Evolutionary conservation across 768 basidiomycete species (phyloP), one percentile per base, ranked within the genome.

Genomic region (Suillus fuscotomentosus): DNA sequence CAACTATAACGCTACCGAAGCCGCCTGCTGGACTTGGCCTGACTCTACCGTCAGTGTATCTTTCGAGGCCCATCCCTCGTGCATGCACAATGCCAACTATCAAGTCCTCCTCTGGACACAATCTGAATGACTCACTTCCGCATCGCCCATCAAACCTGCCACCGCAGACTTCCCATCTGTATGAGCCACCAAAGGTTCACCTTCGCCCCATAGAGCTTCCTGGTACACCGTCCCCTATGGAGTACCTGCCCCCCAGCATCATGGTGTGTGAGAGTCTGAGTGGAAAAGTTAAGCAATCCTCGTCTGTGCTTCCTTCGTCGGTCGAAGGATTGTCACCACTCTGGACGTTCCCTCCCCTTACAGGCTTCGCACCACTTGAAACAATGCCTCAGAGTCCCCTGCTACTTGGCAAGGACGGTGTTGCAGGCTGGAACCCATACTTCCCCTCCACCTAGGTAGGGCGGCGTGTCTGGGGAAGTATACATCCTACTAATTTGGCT

Each of bases 11-110:
- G 39, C 6, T 31, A 48, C 34, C 57, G 15, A 62, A 41, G 24
- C 61, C 38, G n/a, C 65, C 55, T 13, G 43, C 73, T 41, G 73
- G 73, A 31, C 65, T 73, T 9, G 73, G 72, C 36, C 67, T 73
- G 39, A 70, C 72, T 11, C 70, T 75, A 57, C 74, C 73, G 20
- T 69, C 71, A 45, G 65, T 61, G 27, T 70, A 75, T 20, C 10
- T 48, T 68, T 5, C 66, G 62, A 3, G 41, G 11, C 53, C 53
- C 9, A 54, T 36, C 20, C 31, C 54, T 50, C 73, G 74, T 0
- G 65, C 69, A 7, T 67, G 63, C 34, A 70, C 65, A 34, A 68
- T 70, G 69, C 72, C 74, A 1, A 5, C 51, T 5, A 43, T 66
- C 5, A 50, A 60, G 5, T 51, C 48, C 15, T 24, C 20, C 0